phyloP scores from a whole-genome alignment of 495 filamentous ascomycete species.

The Collariella sp. region DNA sequence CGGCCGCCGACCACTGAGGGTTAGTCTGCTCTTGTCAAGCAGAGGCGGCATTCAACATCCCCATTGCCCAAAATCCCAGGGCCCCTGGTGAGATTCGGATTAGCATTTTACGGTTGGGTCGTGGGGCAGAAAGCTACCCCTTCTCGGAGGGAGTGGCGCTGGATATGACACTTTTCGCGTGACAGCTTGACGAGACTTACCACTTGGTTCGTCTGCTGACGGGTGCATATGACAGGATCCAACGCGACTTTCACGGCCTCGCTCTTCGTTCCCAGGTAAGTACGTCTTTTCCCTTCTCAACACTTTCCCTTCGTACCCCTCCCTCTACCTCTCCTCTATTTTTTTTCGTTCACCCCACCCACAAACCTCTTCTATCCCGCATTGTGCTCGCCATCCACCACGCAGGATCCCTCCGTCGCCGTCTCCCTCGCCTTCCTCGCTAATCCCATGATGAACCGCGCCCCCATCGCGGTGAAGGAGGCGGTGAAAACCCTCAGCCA shows the following conservation, averaged over 20 bases:
- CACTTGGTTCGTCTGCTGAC: constrained; percentile 4
- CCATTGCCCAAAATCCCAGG: not conserved
- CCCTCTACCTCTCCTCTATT: not conserved
- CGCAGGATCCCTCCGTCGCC: not conserved
- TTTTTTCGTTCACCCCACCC: too few relatives aligned
- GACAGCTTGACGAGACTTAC: constrained; percentile 2
- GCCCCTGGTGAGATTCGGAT: not conserved
- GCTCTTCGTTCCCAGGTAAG: not conserved
- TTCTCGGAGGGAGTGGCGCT: not conserved
- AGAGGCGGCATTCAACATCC: not conserved
- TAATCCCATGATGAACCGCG: not conserved
- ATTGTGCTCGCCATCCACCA: not conserved
- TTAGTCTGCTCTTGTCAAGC: constrained; percentile 1
- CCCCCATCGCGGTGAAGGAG: not conserved
- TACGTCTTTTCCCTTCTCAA: not conserved
- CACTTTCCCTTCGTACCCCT: not conserved
- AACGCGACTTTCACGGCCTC: not conserved
- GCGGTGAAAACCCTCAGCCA: not conserved
- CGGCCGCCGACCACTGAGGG: not conserved
- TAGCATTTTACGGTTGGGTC: not conserved
- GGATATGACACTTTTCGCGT: not conserved
- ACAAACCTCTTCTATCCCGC: not conserved
- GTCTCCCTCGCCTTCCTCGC: not conserved
- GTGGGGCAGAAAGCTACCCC: not conserved
- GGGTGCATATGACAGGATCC: not conserved